Conservation (phyloP, 2,329 filamentous ascomycete genomes). For the Penicillium sp. region DNA sequence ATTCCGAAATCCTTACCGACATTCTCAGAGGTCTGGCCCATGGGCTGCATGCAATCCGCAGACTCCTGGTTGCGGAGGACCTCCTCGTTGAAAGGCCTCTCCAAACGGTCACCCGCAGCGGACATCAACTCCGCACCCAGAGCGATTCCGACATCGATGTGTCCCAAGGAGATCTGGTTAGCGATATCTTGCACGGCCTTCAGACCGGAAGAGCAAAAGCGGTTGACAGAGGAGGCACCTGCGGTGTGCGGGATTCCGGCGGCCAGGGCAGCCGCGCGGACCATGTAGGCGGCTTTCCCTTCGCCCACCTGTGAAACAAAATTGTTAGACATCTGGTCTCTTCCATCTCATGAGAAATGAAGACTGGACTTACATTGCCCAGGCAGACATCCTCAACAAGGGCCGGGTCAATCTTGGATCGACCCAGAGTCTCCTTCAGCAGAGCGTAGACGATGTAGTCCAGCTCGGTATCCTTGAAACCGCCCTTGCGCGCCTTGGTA, state of each 20-base stretch:
- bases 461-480: conserved; percentile 90
- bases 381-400: conserved; percentile 88
- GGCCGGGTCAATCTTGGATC: conserved; percentile 76
- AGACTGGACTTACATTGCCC: conserved; percentile 71
- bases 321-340: background rate
- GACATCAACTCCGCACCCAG: conserved; percentile 91
- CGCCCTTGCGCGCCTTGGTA: conserved; percentile 85
- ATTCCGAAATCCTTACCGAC: conserved; percentile 90
- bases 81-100: conserved; percentile 75
- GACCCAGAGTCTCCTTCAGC: conserved; percentile 73
- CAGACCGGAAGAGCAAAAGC: conserved; percentile 96
- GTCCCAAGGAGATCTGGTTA: conserved; percentile 77
- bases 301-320: conserved; percentile 69
- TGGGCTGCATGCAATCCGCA: conserved; percentile 85
- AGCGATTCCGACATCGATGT: conserved; percentile 86
- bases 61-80: conserved; percentile 78
- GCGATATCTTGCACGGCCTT: conserved; percentile 96
- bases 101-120: conserved; percentile 69
- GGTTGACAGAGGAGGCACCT: conserved; percentile 80
- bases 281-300: conserved; percentile 84
- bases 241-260: conserved; percentile 94
- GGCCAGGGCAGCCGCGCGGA: conserved; percentile 83
- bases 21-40: conserved; percentile 98
- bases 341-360: background rate
- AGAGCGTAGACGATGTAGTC: conserved; percentile 86